Conservation (phyloP, 495 filamentous ascomycete species). For the Podospora comata region DNA sequence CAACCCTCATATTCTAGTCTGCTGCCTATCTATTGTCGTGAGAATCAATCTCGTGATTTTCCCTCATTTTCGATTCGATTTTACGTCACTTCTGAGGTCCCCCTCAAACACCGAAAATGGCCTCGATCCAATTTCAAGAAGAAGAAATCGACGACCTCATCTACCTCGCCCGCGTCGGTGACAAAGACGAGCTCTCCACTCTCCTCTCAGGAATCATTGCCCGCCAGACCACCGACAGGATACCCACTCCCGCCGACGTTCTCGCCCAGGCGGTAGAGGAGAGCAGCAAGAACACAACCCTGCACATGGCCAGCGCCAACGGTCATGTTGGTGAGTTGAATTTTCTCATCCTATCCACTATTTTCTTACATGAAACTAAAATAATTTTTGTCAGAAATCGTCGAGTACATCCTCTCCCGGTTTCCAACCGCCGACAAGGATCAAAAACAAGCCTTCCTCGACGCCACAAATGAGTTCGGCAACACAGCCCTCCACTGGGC, state of each 20-base stretch:
- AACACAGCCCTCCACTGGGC: constrained; percentile 95
- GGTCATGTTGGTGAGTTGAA: constrained; percentile 67
- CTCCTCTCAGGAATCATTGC: constrained; percentile 56
- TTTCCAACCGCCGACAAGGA: constrained; percentile 32
- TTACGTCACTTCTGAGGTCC: background rate
- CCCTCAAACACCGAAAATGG: constrained; percentile 33
- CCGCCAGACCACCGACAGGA: constrained; percentile 42
- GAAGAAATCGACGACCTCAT: constrained; percentile 87
- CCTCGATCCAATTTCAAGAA: constrained; percentile 54
- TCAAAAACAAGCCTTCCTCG: constrained; percentile 51
- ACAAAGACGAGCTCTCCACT: constrained; percentile 63
- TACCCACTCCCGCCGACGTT: constrained; percentile 52
- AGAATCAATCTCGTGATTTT: background rate
- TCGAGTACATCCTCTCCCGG: constrained; percentile 39
- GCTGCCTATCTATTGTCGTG: background rate
- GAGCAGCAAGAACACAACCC: constrained; percentile 65
- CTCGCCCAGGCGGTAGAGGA: constrained; percentile 65
- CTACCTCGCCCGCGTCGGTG: constrained; percentile 74
- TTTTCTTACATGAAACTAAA: background rate
- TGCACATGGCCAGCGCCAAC: constrained; percentile 91
- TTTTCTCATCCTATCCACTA: background rate
- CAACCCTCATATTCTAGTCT: background rate
- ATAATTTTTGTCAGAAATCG: constrained; percentile 33
- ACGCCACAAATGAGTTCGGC: constrained; percentile 69
- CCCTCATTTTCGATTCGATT: background rate